Evolutionary conservation across 495 filamentous ascomycete genomes (phyloP).

Genomic region (Penicillium desertorum): DNA sequence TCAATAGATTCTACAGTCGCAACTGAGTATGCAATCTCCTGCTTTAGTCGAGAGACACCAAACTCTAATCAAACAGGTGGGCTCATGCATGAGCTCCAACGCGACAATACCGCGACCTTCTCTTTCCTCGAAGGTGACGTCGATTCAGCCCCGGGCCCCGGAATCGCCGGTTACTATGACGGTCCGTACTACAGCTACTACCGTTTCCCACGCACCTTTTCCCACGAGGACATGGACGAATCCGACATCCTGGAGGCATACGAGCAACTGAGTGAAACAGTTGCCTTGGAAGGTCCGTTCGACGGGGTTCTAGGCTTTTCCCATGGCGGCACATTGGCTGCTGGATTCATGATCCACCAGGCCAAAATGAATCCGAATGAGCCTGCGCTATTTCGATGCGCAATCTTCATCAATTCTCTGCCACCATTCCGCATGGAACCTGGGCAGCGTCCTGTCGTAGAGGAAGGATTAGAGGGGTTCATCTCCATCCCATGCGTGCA

Average conservation of each 20-base stretch:
- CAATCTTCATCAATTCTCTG: conserved; percentile 39
- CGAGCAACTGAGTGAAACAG: conserved; percentile 30
- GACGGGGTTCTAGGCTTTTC: conserved; percentile 43
- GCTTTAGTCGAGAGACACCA: not conserved
- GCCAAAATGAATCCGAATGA: conserved; percentile 27
- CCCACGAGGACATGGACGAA: conserved; percentile 24
- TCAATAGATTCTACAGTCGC: conserved; percentile 29
- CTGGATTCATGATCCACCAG: conserved; percentile 35
- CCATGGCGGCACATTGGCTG: conserved; percentile 38
- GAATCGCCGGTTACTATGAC: conserved; percentile 36
- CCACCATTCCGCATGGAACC: conserved; percentile 35
- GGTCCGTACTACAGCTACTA: conserved; percentile 41
- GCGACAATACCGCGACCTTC: conserved; percentile 37
- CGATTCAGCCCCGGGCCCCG: conserved; percentile 34
- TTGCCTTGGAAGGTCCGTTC: conserved; percentile 39
- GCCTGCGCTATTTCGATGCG: conserved; percentile 32
- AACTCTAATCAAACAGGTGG: conserved; percentile 21
- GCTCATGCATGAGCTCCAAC: conserved; percentile 30
- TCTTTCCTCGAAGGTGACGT: conserved; percentile 36
- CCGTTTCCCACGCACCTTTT: conserved; percentile 32
- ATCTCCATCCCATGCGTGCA: conserved; percentile 32
- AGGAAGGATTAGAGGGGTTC: conserved; percentile 25
- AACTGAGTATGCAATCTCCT: conserved; percentile 24
- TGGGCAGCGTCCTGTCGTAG: conserved; percentile 23
- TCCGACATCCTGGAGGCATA: conserved; percentile 32